A percentile compares a stretch with the other conserved stretches of the same genome.
phyloP scores from a whole-genome alignment of 257 asterid species.

The Nyctanthes arbortristis region DNA sequence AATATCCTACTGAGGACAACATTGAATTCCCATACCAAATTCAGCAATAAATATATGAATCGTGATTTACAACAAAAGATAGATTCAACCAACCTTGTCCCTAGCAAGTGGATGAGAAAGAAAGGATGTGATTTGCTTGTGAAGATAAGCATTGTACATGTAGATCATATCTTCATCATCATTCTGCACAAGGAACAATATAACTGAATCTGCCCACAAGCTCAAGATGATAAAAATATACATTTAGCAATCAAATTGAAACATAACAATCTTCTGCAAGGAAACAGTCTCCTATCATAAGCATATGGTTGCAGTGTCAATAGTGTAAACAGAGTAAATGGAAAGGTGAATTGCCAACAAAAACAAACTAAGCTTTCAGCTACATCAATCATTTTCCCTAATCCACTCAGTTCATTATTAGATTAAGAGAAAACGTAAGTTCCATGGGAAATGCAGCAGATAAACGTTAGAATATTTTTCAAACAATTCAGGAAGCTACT shows the following conservation, averaged over 20 bases:
- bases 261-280: not conserved
- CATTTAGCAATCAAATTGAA: conserved; percentile 18
- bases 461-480: not conserved
- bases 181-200: conserved; percentile 57
- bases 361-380: not conserved
- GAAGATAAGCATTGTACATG: conserved; percentile 89
- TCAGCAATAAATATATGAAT: not conserved
- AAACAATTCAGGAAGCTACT: not conserved
- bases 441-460: not conserved
- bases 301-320: not conserved
- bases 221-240: conserved; percentile 18
- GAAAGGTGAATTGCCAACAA: not conserved
- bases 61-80: conserved; percentile 20
- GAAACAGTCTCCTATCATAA: conserved; percentile 1
- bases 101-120: conserved; percentile 84
- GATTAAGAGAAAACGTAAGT: not conserved
- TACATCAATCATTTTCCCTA: not conserved
- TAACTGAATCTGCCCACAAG: conserved; percentile 25
- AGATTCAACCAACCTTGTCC: conserved; percentile 74
- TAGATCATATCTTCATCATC: conserved; percentile 91
- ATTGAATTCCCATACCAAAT: conserved; percentile 2
- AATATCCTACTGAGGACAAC: not conserved
- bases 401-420: not conserved
- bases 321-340: conserved; percentile 9
- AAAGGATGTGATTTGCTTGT: conserved; percentile 84